phyloP scores from a whole-genome alignment of 192 early-diverging fungal species.

The Spizellomyces punctatus region DNA sequence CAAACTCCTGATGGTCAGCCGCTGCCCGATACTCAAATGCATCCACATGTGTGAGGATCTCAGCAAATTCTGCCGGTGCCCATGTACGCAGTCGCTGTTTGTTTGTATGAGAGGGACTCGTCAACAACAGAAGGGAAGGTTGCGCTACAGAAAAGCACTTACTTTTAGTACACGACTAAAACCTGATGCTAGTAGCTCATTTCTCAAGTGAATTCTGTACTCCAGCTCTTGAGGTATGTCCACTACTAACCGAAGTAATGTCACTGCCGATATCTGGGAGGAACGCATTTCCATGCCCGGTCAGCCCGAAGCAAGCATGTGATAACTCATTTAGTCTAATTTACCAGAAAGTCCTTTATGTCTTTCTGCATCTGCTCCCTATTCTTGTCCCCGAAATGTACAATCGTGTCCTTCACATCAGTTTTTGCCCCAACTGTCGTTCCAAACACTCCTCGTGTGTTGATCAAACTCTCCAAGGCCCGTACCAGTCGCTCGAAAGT shows the following conservation, averaged over 20 bases:
- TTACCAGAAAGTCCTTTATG: constrained; percentile 47
- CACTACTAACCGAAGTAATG: constrained; percentile 43
- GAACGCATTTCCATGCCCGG: not conserved
- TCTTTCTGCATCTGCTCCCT: constrained; percentile 41
- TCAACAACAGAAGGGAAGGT: not conserved
- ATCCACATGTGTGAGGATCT: constrained; percentile 45
- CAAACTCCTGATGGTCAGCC: constrained; percentile 43
- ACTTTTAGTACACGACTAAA: constrained; percentile 39
- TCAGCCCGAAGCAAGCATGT: not conserved
- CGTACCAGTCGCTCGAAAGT: constrained; percentile 37
- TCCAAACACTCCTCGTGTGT: constrained; percentile 45
- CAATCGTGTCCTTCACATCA: constrained; percentile 2
- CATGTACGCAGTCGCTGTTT: constrained; percentile 40
- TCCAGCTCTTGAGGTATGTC: constrained; percentile 48
- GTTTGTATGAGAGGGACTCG: not conserved
- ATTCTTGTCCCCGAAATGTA: constrained; percentile 33
- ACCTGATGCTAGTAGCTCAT: constrained; percentile 44
- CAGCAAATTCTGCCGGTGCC: constrained; percentile 46
- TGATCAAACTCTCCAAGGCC: constrained; percentile 32
- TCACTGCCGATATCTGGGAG: constrained; percentile 40
- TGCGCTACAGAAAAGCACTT: not conserved
- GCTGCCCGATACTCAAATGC: constrained; percentile 41
- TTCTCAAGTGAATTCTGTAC: constrained; percentile 47
- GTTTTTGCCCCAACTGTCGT: constrained; percentile 27
- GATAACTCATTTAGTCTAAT: not conserved